These are phyloP conservation scores for Plasmopara viticola DNA, from an alignment of 352 stramenopile species.

Conservation along the genomic window DNA sequence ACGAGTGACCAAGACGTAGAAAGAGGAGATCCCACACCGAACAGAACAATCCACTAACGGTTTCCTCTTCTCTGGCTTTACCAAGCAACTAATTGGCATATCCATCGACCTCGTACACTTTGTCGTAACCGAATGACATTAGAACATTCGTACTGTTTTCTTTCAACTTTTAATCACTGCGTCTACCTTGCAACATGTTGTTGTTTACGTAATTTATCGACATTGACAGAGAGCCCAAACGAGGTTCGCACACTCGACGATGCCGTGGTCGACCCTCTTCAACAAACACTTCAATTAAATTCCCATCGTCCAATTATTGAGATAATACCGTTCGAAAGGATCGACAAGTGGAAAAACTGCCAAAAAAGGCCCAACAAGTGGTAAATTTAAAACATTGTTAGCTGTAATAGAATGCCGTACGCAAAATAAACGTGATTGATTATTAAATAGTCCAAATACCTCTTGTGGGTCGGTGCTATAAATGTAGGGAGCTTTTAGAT, in stretches of 20 bases:
- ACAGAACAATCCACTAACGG: conserved; percentile 58
- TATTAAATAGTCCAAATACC: too few relatives aligned
- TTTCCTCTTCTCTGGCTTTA: conserved; percentile 83
- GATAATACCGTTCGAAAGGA: too few relatives aligned
- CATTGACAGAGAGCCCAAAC: conserved; percentile 68
- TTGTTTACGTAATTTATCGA: conserved; percentile 68
- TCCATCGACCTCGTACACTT: conserved; percentile 81
- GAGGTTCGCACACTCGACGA: conserved; percentile 66
- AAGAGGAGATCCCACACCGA: conserved; percentile 73
- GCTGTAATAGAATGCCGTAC: conserved; percentile 78
- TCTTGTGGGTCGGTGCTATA: conserved; percentile 86
- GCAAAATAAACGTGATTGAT: conserved; percentile 87
- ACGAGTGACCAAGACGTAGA: conserved; percentile 72
- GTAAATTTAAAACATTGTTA: conserved; percentile 84
- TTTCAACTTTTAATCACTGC: conserved; percentile 22
- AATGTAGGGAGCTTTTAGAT: too few relatives aligned
- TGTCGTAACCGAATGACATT: conserved; percentile 87
- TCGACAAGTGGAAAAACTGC: too few relatives aligned
- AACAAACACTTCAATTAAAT: too few relatives aligned
- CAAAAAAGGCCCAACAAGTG: conserved; percentile 75
- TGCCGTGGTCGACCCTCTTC: conserved; percentile 83
- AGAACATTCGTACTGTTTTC: conserved; percentile 70
- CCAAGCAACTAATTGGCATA: conserved; percentile 86
- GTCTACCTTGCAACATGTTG: conserved; percentile 20
- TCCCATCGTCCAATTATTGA: too few relatives aligned